These are phyloP conservation scores for Xylaria venustula DNA, from an alignment of 495 filamentous ascomycete species.

Conservation along the genomic window DNA sequence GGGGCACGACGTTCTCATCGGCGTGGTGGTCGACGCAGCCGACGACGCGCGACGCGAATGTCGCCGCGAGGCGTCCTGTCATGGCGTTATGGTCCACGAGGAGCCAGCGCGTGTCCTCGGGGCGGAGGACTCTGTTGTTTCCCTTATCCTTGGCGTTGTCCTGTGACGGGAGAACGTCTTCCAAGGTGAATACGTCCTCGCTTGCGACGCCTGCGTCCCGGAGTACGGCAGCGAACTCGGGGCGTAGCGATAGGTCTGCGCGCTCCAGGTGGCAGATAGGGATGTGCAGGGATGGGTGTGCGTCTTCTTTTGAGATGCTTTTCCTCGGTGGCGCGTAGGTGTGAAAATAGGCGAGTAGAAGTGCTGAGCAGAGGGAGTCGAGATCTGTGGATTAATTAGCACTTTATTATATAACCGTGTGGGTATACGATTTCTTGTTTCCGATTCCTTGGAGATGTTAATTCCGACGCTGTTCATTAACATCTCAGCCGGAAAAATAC, in stretches of 20 bases:
- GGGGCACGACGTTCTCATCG: slow-evolving; percentile 67
- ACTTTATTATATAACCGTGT: no score
- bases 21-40: slow-evolving; percentile 94
- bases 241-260: slow-evolving; percentile 68
- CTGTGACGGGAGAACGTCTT: slow-evolving; percentile 41
- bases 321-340: slow-evolving; percentile 36
- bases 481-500: no score
- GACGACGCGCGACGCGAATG: slow-evolving; percentile 45
- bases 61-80: slow-evolving; percentile 51
- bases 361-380: slow-evolving; percentile 82
- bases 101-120: slow-evolving; percentile 53
- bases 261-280: slow-evolving; percentile 76
- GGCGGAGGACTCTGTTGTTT: slow-evolving; percentile 12
- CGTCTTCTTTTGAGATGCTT: not conserved
- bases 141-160: not conserved
- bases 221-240: slow-evolving; percentile 69
- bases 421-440: no score
- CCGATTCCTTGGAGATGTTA: no score
- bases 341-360: slow-evolving; percentile 81
- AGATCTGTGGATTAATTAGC: slow-evolving; percentile 58
- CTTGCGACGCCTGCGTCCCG: slow-evolving; percentile 37
- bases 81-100: slow-evolving; percentile 91
- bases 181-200: slow-evolving; percentile 52
- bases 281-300: slow-evolving; percentile 53
- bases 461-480: no score